Evolutionary conservation across 345 rosid species (phyloP), one percentile per base, ranked within the genome.

Genomic region (Eucalyptus melliodora): DNA sequence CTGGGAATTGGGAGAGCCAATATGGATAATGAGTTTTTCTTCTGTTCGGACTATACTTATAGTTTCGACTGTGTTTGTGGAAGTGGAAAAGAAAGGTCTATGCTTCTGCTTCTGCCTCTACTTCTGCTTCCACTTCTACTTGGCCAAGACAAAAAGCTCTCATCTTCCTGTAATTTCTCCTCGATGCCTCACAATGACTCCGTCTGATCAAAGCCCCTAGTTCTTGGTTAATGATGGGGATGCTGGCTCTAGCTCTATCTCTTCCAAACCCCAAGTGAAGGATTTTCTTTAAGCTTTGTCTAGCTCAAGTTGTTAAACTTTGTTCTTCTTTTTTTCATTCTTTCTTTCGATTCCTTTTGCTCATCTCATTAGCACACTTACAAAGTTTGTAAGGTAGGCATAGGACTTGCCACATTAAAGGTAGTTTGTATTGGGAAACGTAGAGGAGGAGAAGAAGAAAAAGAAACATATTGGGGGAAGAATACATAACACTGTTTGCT

Each of bases 21-120:
- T 51, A 51, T 51, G 55, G 56, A 53, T 53, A 19, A 53, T 53
- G 24, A 53, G 56, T 53, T 53, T 53, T 53, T 53, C 56, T 53
- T 53, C 8, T 0, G 0, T 53, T 53, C 5, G 0, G 0, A 53
- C 5, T 53, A 0, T 53, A 53, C 24, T 53, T 53, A 3, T 53
- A 7, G 56, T 53, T 53, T 53, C 10, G 1, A 53, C 1, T 53
- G 2, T 53, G 24, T 53, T 53, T 53, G 10, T 53, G 24, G 24
- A 53, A 53, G 56, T 8, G 56, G 8, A 53, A 53, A 53, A 3
- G 56, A 65, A 65, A n/a, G 77, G 77, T 9, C 40, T n/a, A 31
- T 7, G 77, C 77, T 65, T 19, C 0, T 53, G 9, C 56, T 17
- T 51, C 1, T 3, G 2, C 55, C 17, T 16, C 21, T 16, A 2